Conservation (phyloP, 805 yeast genomes). For the Yarrowia bubula region DNA sequence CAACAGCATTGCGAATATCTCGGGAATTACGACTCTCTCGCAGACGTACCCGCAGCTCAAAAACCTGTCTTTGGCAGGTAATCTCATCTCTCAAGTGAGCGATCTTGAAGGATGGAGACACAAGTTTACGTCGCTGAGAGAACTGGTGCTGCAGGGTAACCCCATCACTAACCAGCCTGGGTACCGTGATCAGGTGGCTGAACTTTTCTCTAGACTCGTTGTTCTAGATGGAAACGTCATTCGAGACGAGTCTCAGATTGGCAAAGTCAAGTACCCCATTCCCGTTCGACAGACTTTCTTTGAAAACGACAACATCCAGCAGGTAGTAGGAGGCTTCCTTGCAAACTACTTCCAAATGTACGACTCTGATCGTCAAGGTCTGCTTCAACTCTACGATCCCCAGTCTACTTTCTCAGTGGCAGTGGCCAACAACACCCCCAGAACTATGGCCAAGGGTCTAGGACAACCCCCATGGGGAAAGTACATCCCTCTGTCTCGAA, state of each 20-base stretch:
- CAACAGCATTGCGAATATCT: conserved; percentile 63
- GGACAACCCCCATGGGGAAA: conserved; percentile 34
- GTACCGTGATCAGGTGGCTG: conserved; percentile 61
- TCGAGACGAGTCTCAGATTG: conserved; percentile 62
- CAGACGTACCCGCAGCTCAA: conserved; percentile 69
- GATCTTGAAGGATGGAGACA: conserved; percentile 72
- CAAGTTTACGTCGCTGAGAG: conserved; percentile 70
- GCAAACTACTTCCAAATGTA: conserved; percentile 72
- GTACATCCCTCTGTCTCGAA: conserved; percentile 73
- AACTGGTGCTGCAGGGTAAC: conserved; percentile 73
- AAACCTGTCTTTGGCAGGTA: conserved; percentile 78
- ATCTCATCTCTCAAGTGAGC: conserved; percentile 58
- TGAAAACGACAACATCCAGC: conserved; percentile 70
- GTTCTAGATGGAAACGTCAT: conserved; percentile 75
- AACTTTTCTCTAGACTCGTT: conserved; percentile 73
- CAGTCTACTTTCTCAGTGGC: conserved; percentile 83
- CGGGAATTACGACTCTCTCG: conserved; percentile 60
- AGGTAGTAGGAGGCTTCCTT: conserved; percentile 71
- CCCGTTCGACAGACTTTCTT: conserved; percentile 66
- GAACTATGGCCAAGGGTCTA: conserved; percentile 33
- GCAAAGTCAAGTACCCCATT: conserved; percentile 37
- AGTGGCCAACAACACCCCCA: conserved; percentile 70
- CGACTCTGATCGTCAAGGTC: conserved; percentile 73
- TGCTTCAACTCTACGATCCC: conserved; percentile 70
- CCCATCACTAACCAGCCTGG: conserved; percentile 55